Evolutionary conservation across 345 rosid species (phyloP), one percentile per base, ranked within the genome.

Genomic region (Durio zibethinus): DNA sequence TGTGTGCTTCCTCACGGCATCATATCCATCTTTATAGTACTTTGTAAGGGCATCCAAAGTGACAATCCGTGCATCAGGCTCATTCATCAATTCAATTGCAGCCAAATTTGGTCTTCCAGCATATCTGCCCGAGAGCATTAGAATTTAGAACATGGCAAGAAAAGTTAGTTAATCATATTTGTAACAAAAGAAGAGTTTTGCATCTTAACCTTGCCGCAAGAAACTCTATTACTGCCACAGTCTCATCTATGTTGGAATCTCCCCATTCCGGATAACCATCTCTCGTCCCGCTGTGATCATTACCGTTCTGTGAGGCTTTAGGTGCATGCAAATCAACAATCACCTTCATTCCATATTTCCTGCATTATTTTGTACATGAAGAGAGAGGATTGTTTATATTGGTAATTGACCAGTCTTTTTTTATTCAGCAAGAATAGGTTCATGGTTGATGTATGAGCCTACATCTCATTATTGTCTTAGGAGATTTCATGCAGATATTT

Each of bases 221-320:
- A 72, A 84, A 84, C 16, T 86, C 87, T 38, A 84, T 86, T 60
- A 86, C 80, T 23, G 78, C 57, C 0, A 78, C 80, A 23, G 89
- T 84, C 12, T 82, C 85, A 5, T 42, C 57, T 23, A 84, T 80
- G 52, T 81, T 33, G 5, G 80, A 77, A 29, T 80, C 84, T 16
- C 74, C 86, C 87, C 89, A 86, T 76, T 86, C 89, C 29, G n/a
- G 77, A 74, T 59, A 82, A 11, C 89, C 89, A 57, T 86, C 87
- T 78, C 85, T 77, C 16, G 85, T 1, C 0, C n/a, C 83, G 16
- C 89, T 84, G 57, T 84, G 89, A 0, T 23, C 61, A 20, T 72
- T 59, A 0, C 89, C 83, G 18, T 86, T 86, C 69, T 84, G 87
- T 4, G 86, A 84, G 70, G 45, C 80, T 48, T 67, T 53, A 40